Percentiles rank a stretch among this genome's conserved stretches.
These are phyloP conservation scores for Cytospora leucostoma DNA, from an alignment of 2,329 filamentous ascomycete genomes.

Conservation along the genomic window DNA sequence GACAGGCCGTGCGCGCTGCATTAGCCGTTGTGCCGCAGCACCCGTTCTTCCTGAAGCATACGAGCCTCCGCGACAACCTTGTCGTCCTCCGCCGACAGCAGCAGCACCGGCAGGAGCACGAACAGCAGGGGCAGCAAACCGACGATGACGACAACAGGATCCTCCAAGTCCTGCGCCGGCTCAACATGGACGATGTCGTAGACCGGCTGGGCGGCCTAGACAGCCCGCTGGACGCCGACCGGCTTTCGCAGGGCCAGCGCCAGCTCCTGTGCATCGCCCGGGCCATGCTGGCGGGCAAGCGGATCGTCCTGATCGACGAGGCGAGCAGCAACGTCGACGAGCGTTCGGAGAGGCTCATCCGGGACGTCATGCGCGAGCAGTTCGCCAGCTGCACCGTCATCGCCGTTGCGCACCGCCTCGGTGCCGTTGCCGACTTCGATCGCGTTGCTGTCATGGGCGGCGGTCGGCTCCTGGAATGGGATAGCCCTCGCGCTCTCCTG, in stretches of 20 bases:
- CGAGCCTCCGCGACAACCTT: slow-evolving; percentile 14
- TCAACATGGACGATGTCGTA: slow-evolving; percentile 10
- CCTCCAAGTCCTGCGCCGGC: slow-evolving; percentile 9
- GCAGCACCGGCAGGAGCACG: slow-evolving; percentile 1
- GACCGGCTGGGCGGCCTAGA: slow-evolving; percentile 6
- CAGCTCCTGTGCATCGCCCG: slow-evolving; percentile 24
- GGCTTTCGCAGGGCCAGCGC: slow-evolving; percentile 13
- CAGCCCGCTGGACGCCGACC: not conserved
- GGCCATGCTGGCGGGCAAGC: slow-evolving; percentile 2
- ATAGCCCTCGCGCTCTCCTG: slow-evolving; percentile 7
- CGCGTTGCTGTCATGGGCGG: slow-evolving; percentile 19
- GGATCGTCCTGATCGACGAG: slow-evolving; percentile 19
- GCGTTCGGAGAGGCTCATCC: slow-evolving; percentile 9
- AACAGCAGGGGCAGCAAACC: slow-evolving; percentile 14
- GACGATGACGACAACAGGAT: not conserved
- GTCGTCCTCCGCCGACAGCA: slow-evolving; percentile 8
- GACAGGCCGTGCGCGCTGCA: slow-evolving; percentile 43
- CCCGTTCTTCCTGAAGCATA: slow-evolving; percentile 27
- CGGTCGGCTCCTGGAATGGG: slow-evolving; percentile 19
- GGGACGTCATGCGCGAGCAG: slow-evolving; percentile 9
- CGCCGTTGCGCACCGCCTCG: slow-evolving; percentile 23
- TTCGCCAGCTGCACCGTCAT: slow-evolving; percentile 15
- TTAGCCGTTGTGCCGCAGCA: slow-evolving; percentile 48
- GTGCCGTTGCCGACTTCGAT: slow-evolving; percentile 22
- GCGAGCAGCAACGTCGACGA: slow-evolving; percentile 21